Evolutionary conservation across 202 grass and related monocot genomes (phyloP).

Genomic region (Setaria viridis): DNA sequence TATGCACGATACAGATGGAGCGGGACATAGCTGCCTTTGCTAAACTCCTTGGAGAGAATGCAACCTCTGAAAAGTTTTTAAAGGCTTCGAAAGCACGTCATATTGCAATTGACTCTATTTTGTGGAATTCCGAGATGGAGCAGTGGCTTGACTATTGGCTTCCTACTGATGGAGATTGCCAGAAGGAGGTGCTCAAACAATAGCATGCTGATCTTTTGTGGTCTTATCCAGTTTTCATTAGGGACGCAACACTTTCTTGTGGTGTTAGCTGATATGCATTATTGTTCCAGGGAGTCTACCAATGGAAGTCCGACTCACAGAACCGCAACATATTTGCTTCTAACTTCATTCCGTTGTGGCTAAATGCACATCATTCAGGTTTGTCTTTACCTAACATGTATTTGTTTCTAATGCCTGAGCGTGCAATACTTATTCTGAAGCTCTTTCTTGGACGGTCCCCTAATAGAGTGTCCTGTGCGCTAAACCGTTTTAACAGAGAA

Average conservation of each 20-base stretch:
- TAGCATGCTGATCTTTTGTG: conserved; percentile 7
- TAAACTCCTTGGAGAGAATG: conserved; percentile 62
- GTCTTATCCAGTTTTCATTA: not conserved
- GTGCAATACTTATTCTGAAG: conserved; percentile 15
- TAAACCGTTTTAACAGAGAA: not conserved
- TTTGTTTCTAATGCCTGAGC: conserved; percentile 17
- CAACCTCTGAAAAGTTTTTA: conserved; percentile 57
- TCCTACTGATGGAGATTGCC: conserved; percentile 41
- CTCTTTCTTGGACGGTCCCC: not conserved
- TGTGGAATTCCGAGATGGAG: conserved; percentile 81
- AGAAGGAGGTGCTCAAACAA: conserved; percentile 61
- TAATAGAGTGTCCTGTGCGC: not conserved
- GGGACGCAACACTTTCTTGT: not conserved
- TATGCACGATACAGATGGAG: conserved; percentile 70
- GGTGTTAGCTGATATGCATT: conserved; percentile 5
- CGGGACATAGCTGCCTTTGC: conserved; percentile 74
- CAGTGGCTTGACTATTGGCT: conserved; percentile 97
- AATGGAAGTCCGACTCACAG: conserved; percentile 65
- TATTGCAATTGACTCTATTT: conserved; percentile 71
- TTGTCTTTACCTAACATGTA: not conserved
- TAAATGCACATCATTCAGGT: conserved; percentile 72
- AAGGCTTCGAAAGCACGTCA: conserved; percentile 62
- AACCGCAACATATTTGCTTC: conserved; percentile 80
- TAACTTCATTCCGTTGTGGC: conserved; percentile 86
- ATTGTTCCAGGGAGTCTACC: conserved; percentile 65